Base-by-base conservation (phyloP, 352 stramenopile genomes). In the Peronosclerospora sorghi region DNA sequence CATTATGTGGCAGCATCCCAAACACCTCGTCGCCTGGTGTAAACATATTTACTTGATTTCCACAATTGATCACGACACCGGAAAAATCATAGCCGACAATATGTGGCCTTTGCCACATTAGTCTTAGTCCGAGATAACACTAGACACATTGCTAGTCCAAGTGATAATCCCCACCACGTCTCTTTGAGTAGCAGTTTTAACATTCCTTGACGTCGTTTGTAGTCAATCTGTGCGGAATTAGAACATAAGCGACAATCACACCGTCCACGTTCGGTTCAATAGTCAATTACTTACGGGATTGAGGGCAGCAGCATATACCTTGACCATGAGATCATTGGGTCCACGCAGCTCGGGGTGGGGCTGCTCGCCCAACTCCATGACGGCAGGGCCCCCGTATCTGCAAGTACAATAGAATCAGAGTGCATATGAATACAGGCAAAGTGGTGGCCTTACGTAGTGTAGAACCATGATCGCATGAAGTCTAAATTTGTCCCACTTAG, bases 1-100 rank as follows among this genome's bases (percentile, higher is more conserved):
- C 56, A 48, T 78, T 56, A 47, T 84, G 70, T 15, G 73, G 68
- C 32, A 86, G 44, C 68, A 85, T 85, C 23, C 68, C 69, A 45
- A 81, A 89, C 14, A 89, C 77, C 35, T 80, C 54, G 21, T 89
- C 74, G 17, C 72, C 74, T 21, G 64, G 32, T 38, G 44, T 41
- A 43, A 86, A 85, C 51, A 65, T 76, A 41, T 56, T 74, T 21
- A 80, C 73, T 4, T 65, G 59, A 8, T 65, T 51, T 28, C 76
- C 76, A 40, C 62, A 78, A 15, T 62, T 48, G 21, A 59, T 57
- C 0, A 89, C 64, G 20, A 85, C 65, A 10, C 76, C 76, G 8
- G 71, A 80, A 13, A 86, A 58, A 41, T 89, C 76, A 32, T 86
- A 86, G 1, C 76, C 76, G 8, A 86, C 53, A 32, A 82, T 71